Evolutionary conservation across 2,329 filamentous ascomycete species (phyloP).

Genomic region (Sclerotinia trifoliorum): DNA sequence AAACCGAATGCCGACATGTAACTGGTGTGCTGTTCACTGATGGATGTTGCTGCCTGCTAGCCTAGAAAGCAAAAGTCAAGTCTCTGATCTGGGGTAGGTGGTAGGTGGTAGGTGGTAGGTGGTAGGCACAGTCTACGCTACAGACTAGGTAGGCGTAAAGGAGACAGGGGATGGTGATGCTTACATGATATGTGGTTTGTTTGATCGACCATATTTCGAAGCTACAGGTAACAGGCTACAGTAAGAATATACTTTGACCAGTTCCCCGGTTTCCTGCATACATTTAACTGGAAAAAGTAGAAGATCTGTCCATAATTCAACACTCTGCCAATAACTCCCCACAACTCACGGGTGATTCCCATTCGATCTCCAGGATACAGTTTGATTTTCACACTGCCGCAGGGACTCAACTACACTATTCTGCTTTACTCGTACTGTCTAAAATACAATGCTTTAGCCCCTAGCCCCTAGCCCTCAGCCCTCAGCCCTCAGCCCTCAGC

Average conservation of each 20-base stretch:
- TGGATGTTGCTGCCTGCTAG: background rate
- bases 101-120: too few relatives aligned
- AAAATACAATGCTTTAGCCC: background rate
- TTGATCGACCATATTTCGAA: background rate
- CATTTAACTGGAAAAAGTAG: conserved; percentile 3
- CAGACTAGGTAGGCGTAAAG: too few relatives aligned
- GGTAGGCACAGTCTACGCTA: too few relatives aligned
- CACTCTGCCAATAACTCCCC: background rate
- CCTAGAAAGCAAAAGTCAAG: background rate
- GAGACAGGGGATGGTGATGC: background rate
- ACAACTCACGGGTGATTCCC: conserved; percentile 5
- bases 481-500: background rate
- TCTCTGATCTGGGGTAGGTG: background rate
- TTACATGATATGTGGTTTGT: background rate
- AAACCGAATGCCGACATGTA: background rate
- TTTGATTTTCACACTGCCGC: background rate
- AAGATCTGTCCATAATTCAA: conserved; percentile 12
- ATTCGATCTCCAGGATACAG: background rate
- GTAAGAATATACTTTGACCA: background rate
- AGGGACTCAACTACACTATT: background rate
- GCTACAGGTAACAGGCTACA: background rate
- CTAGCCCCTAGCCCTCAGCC: too few relatives aligned
- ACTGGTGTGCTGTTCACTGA: background rate
- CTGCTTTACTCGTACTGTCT: background rate
- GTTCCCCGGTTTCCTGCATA: background rate